Evolutionary conservation across 805 yeast genomes (phyloP), one percentile per base, ranked within the genome.

Genomic region (Lipomyces kockii): DNA sequence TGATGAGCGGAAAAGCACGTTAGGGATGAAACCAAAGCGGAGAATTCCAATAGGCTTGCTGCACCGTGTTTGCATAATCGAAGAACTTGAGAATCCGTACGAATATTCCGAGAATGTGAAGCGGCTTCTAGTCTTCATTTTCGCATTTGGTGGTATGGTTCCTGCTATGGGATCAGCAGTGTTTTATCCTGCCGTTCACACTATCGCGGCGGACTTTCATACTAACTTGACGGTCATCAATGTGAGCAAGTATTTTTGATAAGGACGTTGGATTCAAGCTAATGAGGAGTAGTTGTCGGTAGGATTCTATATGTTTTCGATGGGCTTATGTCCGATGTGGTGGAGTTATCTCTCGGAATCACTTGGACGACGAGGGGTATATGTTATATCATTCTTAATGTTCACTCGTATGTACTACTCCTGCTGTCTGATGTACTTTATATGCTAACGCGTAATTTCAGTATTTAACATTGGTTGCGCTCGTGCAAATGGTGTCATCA

Each of bases 111-210:
- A 71, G 0, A 66, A 67, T 1, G 74, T 83, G 63, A 90, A 91
- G 74, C 74, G 78, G 60, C 63, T 82, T n/a, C 80, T 91, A 56
- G 89, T 90, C 0, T 79, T 84, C 43, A 80, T 90, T 17, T 86
- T 91, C 60, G 93, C 94, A 0, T 79, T 85, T 66, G 92, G 93
- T 6, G 89, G 93, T 0, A 79, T 89, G 75, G 84, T 89, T 63
- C 97, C 97, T 0, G 97, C 97, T 5, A 89, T 91, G 95, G 97
- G 95, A 12, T 88, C 95, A 0, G 88, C 95, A 0, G 90, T 91
- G 61, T 82, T 91, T 74, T 84, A 89, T 60, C 97, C 97, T 0
- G 94, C 95, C 0, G 84, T 90, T 25, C 85, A 85, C 43, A 84
- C 85, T 62, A 83, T 91, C 54, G 83, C 84, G 3, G 69, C 71